Evolutionary conservation across 2,329 filamentous ascomycete genomes (phyloP).

Genomic region (Scytalidium sp.): DNA sequence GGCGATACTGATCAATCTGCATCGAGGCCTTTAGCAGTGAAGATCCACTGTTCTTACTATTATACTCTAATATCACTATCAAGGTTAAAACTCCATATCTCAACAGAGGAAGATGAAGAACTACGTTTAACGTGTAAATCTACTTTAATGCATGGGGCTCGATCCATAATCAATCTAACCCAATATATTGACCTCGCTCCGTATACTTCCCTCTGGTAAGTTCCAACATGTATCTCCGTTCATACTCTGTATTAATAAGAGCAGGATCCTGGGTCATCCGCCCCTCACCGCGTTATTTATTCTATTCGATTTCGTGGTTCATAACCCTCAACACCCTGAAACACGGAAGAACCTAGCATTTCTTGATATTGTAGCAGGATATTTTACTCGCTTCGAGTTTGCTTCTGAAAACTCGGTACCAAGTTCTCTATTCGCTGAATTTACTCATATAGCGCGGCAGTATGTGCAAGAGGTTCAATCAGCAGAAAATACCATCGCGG

Average conservation of each 20-base stretch:
- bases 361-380: slow-evolving; percentile 38
- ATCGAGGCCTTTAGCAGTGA: slow-evolving; percentile 19
- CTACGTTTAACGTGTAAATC: slow-evolving; percentile 17
- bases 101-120: slow-evolving; percentile 1
- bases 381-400: slow-evolving; percentile 40
- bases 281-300: slow-evolving; percentile 37
- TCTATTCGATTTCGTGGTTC: slow-evolving; percentile 38
- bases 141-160: slow-evolving; percentile 28
- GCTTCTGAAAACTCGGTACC: slow-evolving; percentile 34
- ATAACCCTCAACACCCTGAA: slow-evolving; percentile 32
- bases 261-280: slow-evolving; percentile 31
- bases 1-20: slow-evolving; percentile 11
- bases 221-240: background rate
- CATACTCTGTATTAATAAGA: background rate
- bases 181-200: slow-evolving; percentile 30
- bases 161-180: slow-evolving; percentile 31
- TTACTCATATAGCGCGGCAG: slow-evolving; percentile 38
- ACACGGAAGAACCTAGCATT: slow-evolving; percentile 34
- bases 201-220: slow-evolving; percentile 32
- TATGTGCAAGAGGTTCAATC: slow-evolving; percentile 27
- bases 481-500: background rate
- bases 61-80: slow-evolving; percentile 28
- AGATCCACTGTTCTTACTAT: slow-evolving; percentile 29
- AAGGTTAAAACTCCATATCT: slow-evolving; percentile 11
- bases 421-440: slow-evolving; percentile 34